Evolutionary conservation across 1,284 basidiomycete genomes (phyloP), one percentile per base, ranked within the genome.

Genomic region (Testicularia cyperi): DNA sequence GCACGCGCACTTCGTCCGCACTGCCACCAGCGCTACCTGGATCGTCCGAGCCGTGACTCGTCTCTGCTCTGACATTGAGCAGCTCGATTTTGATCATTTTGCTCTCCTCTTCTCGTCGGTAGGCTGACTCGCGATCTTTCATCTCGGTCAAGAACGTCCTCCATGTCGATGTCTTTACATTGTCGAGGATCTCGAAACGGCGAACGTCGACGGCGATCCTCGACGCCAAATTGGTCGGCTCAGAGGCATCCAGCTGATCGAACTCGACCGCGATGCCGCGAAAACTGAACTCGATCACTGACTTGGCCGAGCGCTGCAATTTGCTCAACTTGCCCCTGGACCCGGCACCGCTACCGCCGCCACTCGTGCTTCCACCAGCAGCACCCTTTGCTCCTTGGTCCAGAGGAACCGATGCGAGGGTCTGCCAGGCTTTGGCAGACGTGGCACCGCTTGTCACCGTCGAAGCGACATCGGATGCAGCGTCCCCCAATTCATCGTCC

Each of bases 161-260:
- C 95, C 95, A 98, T 0, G 94, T 97, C 9, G 92, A 96, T 0
- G 92, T 92, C 80, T 90, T 92, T 81, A 98, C 90, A 73, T 96
- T 92, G 78, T 98, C 94, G 41, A 97, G 80, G 56, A 98, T 95
- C 77, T 95, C 90, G 34, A 90, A 79, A 82, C 47, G 88, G 79
- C 20, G 30, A 8, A 52, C 65, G 28, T 38, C 53, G 26, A 70
- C 54, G 6, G 52, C 58, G 16, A 68, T 26, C 13, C 65, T 25
- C 4, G 69, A 68, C 2, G 67, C 49, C 9, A 70, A 29, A 12
- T 62, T 40, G 10, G 44, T 26, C 2, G 45, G 26, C 19, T 65
- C 39, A 21, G 36, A 44, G 12, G 38, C 18, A 13, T 53, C 28
- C 25, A 41, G 74, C 13, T 31, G 29, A 38, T 78, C 75, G 35